Evolutionary conservation across 2,329 filamentous ascomycete species (phyloP).

Genomic region (Juglanconis juglandina): DNA sequence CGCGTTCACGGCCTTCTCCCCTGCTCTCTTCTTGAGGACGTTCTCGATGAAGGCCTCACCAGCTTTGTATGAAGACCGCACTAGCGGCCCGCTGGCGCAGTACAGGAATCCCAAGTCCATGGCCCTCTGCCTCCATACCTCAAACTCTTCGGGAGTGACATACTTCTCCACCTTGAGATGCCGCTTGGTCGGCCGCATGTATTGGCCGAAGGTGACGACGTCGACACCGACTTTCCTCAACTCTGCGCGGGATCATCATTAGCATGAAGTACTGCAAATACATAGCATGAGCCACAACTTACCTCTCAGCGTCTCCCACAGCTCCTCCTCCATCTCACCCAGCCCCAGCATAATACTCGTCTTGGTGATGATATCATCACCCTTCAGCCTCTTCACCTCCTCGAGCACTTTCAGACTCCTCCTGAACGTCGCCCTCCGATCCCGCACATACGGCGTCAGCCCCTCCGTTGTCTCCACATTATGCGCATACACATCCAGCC

Average conservation of each 20-base stretch:
- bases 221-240: conserved; percentile 79
- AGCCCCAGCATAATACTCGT: conserved; percentile 96
- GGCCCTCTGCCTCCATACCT: conserved; percentile 84
- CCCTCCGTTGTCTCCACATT: conserved; percentile 95
- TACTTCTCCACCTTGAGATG: conserved; percentile 98
- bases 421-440: conserved; percentile 83
- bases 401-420: conserved; percentile 78
- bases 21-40: conserved; percentile 78
- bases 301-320: conserved; percentile 74
- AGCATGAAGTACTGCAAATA: not conserved
- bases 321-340: conserved; percentile 84
- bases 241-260: conserved; percentile 42
- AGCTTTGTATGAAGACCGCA: conserved; percentile 94
- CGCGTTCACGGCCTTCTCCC: conserved; percentile 34
- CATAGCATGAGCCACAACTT: conserved; percentile 22
- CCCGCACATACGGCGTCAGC: conserved; percentile 83
- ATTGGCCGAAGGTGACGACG: conserved; percentile 98
- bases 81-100: conserved; percentile 87
- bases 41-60: conserved; percentile 99
- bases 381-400: conserved; percentile 73
- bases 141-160: conserved; percentile 85
- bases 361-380: conserved; percentile 84
- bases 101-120: conserved; percentile 96
- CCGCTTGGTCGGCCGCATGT: conserved; percentile 97
- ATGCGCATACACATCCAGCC: conserved; percentile 93